Evolutionary conservation across 148 eudicot species (phyloP).

Genomic region (Spergularia bocconei): DNA sequence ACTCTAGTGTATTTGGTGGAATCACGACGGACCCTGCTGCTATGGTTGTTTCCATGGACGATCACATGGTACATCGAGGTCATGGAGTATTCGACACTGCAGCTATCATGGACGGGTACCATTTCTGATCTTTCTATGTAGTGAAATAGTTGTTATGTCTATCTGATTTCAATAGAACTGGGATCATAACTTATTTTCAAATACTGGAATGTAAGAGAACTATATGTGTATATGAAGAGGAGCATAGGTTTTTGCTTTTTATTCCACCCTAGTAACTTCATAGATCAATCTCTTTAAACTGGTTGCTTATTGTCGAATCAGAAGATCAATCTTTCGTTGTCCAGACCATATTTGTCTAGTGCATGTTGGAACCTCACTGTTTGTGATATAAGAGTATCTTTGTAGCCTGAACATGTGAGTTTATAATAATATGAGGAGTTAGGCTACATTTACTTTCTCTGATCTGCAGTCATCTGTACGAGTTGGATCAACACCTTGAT

Average conservation of each 20-base stretch:
- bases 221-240: too few species aligned
- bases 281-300: too few species aligned
- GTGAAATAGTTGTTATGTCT: not conserved
- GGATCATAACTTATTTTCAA: too few species aligned
- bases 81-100: constrained; percentile 92
- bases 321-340: too few species aligned
- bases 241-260: too few species aligned
- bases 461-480: constrained; percentile 65
- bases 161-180: not conserved
- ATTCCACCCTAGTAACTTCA: too few species aligned
- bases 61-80: constrained; percentile 97
- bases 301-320: too few species aligned
- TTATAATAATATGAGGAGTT: not conserved
- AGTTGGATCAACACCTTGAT: constrained; percentile 85
- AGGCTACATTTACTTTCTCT: not conserved
- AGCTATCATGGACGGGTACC: constrained; percentile 64
- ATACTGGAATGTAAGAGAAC: too few species aligned
- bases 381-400: not conserved
- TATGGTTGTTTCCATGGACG: constrained; percentile 89
- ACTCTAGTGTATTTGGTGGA: constrained; percentile 81
- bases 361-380: too few species aligned
- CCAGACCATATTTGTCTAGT: too few species aligned
- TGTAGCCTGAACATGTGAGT: not conserved
- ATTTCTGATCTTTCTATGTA: not conserved
- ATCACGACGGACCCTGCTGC: constrained; percentile 72